Evolutionary conservation across 2,329 filamentous ascomycete species (phyloP).

Genomic region (Thermoascus crustaceus): DNA sequence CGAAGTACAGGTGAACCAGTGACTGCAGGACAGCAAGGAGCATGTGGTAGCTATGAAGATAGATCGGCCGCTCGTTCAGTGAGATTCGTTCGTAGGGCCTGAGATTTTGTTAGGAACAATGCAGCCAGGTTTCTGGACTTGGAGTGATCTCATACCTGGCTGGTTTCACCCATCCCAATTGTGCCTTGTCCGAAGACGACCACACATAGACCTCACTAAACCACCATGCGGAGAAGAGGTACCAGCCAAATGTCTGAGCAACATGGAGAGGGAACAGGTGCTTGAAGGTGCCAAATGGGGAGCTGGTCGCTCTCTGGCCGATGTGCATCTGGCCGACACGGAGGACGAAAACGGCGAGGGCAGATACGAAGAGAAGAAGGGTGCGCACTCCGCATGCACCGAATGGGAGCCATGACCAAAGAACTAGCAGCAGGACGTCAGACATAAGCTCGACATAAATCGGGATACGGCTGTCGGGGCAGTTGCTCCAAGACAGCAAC

Average conservation of each 20-base stretch:
- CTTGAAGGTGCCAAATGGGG: conserved; percentile 56
- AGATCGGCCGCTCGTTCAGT: conserved; percentile 80
- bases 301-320: conserved; percentile 62
- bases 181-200: conserved; percentile 52
- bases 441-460: conserved; percentile 3
- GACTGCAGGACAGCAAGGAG: conserved; percentile 64
- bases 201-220: conserved; percentile 77
- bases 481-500: background rate
- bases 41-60: conserved; percentile 63
- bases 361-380: conserved; percentile 65
- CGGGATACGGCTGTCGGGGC: too few species aligned
- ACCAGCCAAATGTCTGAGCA: conserved; percentile 65
- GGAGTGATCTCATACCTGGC: conserved; percentile 46
- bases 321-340: conserved; percentile 78
- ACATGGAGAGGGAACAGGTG: conserved; percentile 53
- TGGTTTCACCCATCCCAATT: conserved; percentile 65
- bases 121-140: conserved; percentile 2
- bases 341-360: conserved; percentile 70
- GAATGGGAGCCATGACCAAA: conserved; percentile 83
- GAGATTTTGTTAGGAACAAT: conserved; percentile 6
- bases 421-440: conserved; percentile 40
- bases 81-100: conserved; percentile 58
- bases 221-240: conserved; percentile 66
- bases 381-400: conserved; percentile 68
- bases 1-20: conserved; percentile 58